Base-by-base conservation (phyloP, 257 asterid genomes). In the Nicotiana tomentosiformis region DNA sequence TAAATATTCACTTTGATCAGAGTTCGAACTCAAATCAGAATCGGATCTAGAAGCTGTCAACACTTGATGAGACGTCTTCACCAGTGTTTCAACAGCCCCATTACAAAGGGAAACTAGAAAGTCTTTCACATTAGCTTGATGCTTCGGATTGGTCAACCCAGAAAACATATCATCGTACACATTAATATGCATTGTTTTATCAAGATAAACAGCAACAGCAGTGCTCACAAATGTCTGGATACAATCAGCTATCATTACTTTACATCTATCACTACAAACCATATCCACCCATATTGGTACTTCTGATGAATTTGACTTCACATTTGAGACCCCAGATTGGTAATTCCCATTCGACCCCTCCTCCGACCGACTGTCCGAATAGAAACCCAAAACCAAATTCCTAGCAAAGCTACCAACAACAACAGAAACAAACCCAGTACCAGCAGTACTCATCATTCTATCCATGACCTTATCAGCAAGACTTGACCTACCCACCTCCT, bases 91-190 rank as follows among this genome's bases (percentile, higher is more conserved):
- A 74, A 96, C 92, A 58, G 97, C 97, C 23, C 97, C 98, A 84
- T 94, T 96, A 81, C 98, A 94, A 70, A 96, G 86, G 29, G 97
- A 94, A 84, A 88, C 97, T 77, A 96, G 87, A 66, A 92, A 55
- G 68, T 91, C 97, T 7, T 86, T 85, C 74, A 90, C 90, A 83
- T 94, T 89, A 58, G 84, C 81, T 82, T 93, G 93, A 90, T 96
- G 96, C 81, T 93, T 96, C 43, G 98, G 99, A 89, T 96, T 92
- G 46, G 99, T 94, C 90, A 96, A 64, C 46, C 97, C 97, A 18
- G 98, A 82, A 88, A 94, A 94, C 78, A 96, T 69, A 37, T 96
- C 98, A 80, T 96, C 98, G 15, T 91, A 93, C 56, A 93, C 74
- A 49, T 96, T 96, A 77, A 94, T 92, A 84, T 87, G 91, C 98